Conservation (phyloP, 345 rosid genomes). For the Aegle marmelos region DNA sequence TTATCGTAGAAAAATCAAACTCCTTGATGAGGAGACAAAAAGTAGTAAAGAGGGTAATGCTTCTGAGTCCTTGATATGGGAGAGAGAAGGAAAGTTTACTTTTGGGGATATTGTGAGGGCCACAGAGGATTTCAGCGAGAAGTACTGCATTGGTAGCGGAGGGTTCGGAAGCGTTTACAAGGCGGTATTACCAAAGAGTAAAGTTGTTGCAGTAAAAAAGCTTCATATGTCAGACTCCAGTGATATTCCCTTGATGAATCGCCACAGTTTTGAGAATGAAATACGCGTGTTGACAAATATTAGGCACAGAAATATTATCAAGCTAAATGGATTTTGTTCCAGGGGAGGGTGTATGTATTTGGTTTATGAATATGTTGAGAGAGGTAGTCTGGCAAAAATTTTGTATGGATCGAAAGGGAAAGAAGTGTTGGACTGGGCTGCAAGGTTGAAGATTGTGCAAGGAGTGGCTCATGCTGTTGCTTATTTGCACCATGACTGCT, state of each 20-base stretch:
- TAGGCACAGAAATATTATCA: constrained; percentile 60
- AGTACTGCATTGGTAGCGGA: constrained; percentile 60
- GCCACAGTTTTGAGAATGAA: constrained; percentile 54
- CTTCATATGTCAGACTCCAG: constrained; percentile 35
- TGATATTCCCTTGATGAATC: constrained; percentile 35
- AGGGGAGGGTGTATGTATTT: constrained; percentile 41
- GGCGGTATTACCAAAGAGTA: constrained; percentile 44
- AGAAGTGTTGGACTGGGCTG: constrained; percentile 41
- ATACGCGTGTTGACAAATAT: constrained; percentile 48
- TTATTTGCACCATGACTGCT: constrained; percentile 70
- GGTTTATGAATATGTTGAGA: constrained; percentile 59
- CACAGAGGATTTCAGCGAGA: constrained; percentile 46
- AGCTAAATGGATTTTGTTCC: constrained; percentile 65
- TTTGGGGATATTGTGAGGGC: constrained; percentile 58
- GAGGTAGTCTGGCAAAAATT: constrained; percentile 49
- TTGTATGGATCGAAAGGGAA: constrained; percentile 40
- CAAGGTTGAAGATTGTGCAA: constrained; percentile 42
- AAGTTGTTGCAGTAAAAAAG: constrained; percentile 56
- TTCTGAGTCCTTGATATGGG: constrained; percentile 47
- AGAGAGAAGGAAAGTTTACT: constrained; percentile 52
- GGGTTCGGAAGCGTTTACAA: constrained; percentile 65
- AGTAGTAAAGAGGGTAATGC: not conserved
- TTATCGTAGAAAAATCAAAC: constrained; percentile 9
- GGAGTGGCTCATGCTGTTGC: constrained; percentile 73
- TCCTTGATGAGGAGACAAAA: constrained; percentile 34